Evolutionary conservation across 352 stramenopile genomes (phyloP), one percentile per base, ranked within the genome.

Genomic region (Lagenidium giganteum): DNA sequence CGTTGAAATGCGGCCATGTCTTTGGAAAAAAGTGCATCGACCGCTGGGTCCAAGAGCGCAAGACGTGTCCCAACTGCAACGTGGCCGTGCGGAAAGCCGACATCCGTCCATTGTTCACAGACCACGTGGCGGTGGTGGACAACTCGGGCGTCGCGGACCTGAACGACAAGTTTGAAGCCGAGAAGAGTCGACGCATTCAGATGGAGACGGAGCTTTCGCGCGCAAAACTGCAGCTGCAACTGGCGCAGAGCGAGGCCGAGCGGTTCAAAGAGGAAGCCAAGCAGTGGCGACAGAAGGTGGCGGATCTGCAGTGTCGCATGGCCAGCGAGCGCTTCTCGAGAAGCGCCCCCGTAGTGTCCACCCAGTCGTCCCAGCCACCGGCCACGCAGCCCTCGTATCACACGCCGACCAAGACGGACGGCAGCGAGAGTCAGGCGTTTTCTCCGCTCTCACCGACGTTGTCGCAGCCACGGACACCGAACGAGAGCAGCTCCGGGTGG

Each of bases 1-100:
- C 70, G 42, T 71, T 91, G 35, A 76, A 74, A 30, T 91, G 78
- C 47, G 78, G 78, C 25, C 78, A 91, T 37, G 52, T 88, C 13
- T 91, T 88, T 40, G 78, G 78, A 20, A 82, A 72, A 16, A 67
- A 67, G 30, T 89, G 76, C 49, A 89, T 89, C 41, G 72, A 91
- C 32, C 70, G 70, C 28, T 91, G 78, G 78, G 56, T 87, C 26
- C 42, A 61, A 36, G 69, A 84, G 45, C 66, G 59, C 18, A 71
- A 67, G 31, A 70, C 61, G 42, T 91, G 78, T 58, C 78, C 78
- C 1, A 87, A 84, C 37, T 91, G 78, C 61, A 85, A 64, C 38
- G 42, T 68, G 0, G 22, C 55, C 6, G 62, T 85, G 24, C 54
- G 53, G 12, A 61, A 61, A n/a, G 47, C 59, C 18, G 78, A 91